Evolutionary conservation across 768 basidiomycete genomes (phyloP).

Genomic region (Boletus subcaerulescens): DNA sequence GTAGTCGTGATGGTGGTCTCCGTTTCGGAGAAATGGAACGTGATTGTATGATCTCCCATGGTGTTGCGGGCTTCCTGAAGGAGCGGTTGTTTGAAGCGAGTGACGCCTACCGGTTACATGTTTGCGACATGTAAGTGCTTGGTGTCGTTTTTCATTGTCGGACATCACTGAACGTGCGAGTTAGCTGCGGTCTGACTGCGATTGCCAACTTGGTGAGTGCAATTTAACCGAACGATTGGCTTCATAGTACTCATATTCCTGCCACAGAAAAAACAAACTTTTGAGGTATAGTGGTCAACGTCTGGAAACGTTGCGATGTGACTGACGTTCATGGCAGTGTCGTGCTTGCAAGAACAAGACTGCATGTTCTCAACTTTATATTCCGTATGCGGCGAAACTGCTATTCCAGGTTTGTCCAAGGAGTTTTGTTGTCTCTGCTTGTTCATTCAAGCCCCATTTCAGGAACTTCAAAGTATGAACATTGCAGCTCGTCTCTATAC

Average conservation of each 20-base stretch:
- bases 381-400: constrained; percentile 96
- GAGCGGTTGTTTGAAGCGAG: constrained; percentile 94
- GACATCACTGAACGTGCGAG: constrained; percentile 6
- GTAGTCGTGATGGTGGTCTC: constrained; percentile 96
- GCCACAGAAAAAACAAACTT: constrained; percentile 90
- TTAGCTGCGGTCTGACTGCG: constrained; percentile 90
- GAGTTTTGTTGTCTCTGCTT: neutral
- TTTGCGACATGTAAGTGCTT: constrained; percentile 86
- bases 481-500: constrained; percentile 87
- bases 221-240: neutral
- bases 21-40: constrained; percentile 99
- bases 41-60: constrained; percentile 99
- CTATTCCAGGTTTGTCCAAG: constrained; percentile 76
- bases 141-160: neutral
- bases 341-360: constrained; percentile 98
- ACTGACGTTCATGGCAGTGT: constrained; percentile 45
- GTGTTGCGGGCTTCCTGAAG: constrained; percentile 96
- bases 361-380: constrained; percentile 84
- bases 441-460: constrained; percentile 1
- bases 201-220: constrained; percentile 89
- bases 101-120: constrained; percentile 90
- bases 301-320: neutral
- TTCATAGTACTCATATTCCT: constrained; percentile 10
- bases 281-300: constrained; percentile 56
- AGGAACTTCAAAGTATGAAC: constrained; percentile 96